Evolutionary conservation across 192 early-diverging fungal species (phyloP), one percentile per base, ranked within the genome.

Genomic region (Umbelopsis isabellina): DNA sequence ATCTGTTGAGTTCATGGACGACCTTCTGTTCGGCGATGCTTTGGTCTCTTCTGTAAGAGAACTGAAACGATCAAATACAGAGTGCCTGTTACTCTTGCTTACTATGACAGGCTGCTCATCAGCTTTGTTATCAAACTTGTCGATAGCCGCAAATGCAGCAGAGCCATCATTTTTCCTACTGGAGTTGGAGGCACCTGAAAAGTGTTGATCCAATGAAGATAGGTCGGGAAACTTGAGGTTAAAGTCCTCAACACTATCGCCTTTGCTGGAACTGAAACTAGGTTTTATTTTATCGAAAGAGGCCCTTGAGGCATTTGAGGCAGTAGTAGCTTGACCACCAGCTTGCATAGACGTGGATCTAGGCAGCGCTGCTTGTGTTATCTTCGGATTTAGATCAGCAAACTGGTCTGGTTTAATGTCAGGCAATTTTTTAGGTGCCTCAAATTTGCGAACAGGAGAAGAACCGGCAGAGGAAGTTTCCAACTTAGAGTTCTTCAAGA

Each of bases 201-300:
- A 61, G 3, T 61, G 55, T 30, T 61, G 12, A 35, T 61, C 55
- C 25, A 61, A 25, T 2, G 55, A 61, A 7, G 18, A 61, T n/a
- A 61, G 30, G 30, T 61, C 55, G 11, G 55, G 55, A 35, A 61
- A 61, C 25, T 61, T 61, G 30, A 25, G 55, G 13, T 61, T 61
- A 6, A 61, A 61, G 4, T 25, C 27, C 30, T 61, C 55, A 11
- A 61, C 55, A 35, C 23, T 61, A 12, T 61, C 55, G 7, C 33
- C 55, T 30, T 61, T 61, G 4, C 12, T 4, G 27, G 55, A 35
- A 16, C 15, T 16, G 13, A 33, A 61, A 16, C 15, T 7, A 18
- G 55, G 55, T 16, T 13, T 25, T 13, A 61, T 16, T 18, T 61
- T 30, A 15, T 25, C 27, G 18, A 61, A 61, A 2, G 30, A 61